These are phyloP conservation scores for Ormosia emarginata DNA, from an alignment of 306 rosid species.

Conservation along the genomic window DNA sequence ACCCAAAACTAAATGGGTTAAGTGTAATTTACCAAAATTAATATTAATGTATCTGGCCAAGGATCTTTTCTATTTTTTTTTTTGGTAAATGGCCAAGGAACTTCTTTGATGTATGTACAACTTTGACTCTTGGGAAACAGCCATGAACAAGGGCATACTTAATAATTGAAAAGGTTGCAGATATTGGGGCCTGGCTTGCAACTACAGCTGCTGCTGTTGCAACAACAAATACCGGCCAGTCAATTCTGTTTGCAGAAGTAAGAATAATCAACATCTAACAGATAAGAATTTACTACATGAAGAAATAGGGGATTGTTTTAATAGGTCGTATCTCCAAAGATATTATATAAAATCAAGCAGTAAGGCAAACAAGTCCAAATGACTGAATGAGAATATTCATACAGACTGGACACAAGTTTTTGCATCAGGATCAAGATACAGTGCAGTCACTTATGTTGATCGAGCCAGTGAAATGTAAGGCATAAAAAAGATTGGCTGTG, in stretches of 20 bases:
- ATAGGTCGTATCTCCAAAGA: neutral
- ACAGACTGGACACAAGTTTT: neutral
- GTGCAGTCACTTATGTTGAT: neutral
- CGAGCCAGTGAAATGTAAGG: neutral
- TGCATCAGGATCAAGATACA: neutral
- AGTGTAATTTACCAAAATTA: slow-evolving; percentile 14
- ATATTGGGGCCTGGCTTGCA: slow-evolving; percentile 91
- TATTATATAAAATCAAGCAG: neutral
- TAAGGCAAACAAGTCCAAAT: neutral
- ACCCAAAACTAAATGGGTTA: no score
- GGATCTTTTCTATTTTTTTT: no score
- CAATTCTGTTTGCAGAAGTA: slow-evolving; percentile 53
- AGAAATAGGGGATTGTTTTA: neutral
- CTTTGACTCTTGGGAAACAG: slow-evolving; percentile 96
- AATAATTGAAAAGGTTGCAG: slow-evolving; percentile 82
- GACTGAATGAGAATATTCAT: neutral
- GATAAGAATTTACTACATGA: neutral
- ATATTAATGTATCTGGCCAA: no score
- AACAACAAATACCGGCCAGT: slow-evolving; percentile 87
- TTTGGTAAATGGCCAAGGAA: slow-evolving; percentile 49
- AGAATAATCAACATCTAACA: slow-evolving; percentile 26
- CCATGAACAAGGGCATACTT: slow-evolving; percentile 96
- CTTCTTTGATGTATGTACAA: slow-evolving; percentile 79
- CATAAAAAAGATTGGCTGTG: neutral
- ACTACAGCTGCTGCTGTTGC: slow-evolving; percentile 94